Evolutionary conservation across 2,329 filamentous ascomycete genomes (phyloP), one percentile per base, ranked within the genome.

Genomic region (Nemania abortiva): DNA sequence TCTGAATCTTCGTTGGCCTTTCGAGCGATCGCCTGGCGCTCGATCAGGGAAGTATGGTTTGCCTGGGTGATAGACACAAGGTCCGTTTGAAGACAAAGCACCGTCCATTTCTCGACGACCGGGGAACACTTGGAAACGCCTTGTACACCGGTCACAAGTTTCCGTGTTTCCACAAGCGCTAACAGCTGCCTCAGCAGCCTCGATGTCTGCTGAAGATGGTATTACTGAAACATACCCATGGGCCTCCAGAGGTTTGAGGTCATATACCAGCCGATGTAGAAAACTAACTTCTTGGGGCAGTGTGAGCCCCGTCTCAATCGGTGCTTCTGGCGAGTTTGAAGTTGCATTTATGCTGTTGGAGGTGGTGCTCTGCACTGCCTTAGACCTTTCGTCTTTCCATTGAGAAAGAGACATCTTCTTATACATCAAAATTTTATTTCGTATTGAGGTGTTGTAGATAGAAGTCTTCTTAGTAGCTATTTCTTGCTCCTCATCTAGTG

Each of bases 81-180:
- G 82, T 0, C 95, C 95, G 27, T 93, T 93, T 0, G 90, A 91
- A 0, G 92, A 88, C 18, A 97, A 86, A 1, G 92, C 86, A 0
- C 90, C 91, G 54, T 97, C 96, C 73, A 90, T 87, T 67, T 90
- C 88, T 63, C 94, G 88, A 50, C 95, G 90, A 3, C 94, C 93
- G 0, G 95, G 94, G 72, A 97, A 98, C 3, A 97, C 93, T 76
- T 97, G 93, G 76, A 99, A 99, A 24, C 95, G 90, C 39, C 90
- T 89, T 50, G 86, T 86, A 80, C 96, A 99, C 22, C 96, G 91
- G 76, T 97, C 95, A 76, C 96, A 99, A 58, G 89, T 86, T 81
- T 99, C 96, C 86, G 91, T 97, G 56, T 93, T 93, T 61, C 89
- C 87, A 13, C 91, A 88, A 7, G 89, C 85, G 56, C 88, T 84